Evolutionary conservation across 73 alveolate species (phyloP).

Genomic region (Paramecium sonneborni): DNA sequence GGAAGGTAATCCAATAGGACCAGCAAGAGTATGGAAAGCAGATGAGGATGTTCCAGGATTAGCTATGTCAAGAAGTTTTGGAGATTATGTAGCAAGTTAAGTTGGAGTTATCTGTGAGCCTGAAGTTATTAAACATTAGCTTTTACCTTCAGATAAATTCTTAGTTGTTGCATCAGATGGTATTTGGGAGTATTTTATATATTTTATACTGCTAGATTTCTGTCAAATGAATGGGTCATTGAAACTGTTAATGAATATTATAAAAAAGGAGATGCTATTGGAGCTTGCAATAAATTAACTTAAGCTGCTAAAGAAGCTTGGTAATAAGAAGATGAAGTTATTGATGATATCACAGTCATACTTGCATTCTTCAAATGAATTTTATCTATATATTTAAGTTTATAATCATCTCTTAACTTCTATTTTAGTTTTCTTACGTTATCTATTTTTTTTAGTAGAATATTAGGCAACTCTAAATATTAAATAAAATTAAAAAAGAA

Average conservation of each 20-base stretch:
- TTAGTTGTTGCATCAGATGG: conserved; percentile 86
- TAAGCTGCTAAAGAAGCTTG: conserved; percentile 80
- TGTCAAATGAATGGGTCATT: conserved; percentile 84
- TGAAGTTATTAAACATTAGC: conserved; percentile 69
- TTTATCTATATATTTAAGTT: not conserved
- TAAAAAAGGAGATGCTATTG: conserved; percentile 80
- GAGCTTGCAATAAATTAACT: conserved; percentile 85
- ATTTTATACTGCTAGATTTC: conserved; percentile 30
- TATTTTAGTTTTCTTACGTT: not conserved
- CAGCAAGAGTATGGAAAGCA: conserved; percentile 82
- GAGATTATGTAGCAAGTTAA: conserved; percentile 84
- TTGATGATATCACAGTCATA: conserved; percentile 94
- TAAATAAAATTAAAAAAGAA: not conserved
- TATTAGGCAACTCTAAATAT: not conserved
- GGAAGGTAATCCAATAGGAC: conserved; percentile 87
- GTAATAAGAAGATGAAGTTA: conserved; percentile 88
- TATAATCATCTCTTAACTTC: not conserved
- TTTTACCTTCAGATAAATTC: conserved; percentile 75
- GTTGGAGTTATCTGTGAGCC: conserved; percentile 87
- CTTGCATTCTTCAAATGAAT: conserved; percentile 70
- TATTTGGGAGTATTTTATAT: conserved; percentile 78
- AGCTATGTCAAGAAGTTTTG: conserved; percentile 86
- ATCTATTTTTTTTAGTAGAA: not conserved
- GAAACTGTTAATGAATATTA: conserved; percentile 81
- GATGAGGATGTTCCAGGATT: conserved; percentile 86